Evolutionary conservation across 306 rosid species (phyloP), one percentile per base, ranked within the genome.

Genomic region (Ammopiptanthus mongolicus): DNA sequence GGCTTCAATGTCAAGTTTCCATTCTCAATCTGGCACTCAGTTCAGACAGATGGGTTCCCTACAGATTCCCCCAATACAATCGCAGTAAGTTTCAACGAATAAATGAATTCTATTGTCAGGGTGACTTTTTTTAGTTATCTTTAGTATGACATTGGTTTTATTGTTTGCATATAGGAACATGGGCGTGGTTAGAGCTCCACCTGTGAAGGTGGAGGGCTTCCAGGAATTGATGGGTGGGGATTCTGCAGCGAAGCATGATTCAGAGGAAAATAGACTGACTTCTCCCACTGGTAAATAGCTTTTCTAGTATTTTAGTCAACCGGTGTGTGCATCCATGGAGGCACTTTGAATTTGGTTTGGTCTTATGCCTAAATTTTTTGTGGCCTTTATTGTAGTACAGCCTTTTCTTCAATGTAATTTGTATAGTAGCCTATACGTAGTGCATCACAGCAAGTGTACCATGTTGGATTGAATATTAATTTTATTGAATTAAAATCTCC

Each of bases 171-270:
- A 86, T 83, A 94, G 98, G 94, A 94, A 82, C 83, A 57, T 58
- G 62, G 44, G 88, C 62, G 74, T 90, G 69, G 87, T 84, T 73
- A 83, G 98, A 82, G 91, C 98, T 33, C 97, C 88, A 5, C 98
- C 98, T 2, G 95, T 94, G 83, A 94, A 94, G 85, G 98, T 94
- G 17, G 98, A 90, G 78, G 98, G 93, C 53, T 94, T 94, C 83
- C 83, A 73, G 77, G 98, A 94, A 74, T 87, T 94, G 74, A 88
- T 94, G 95, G 98, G 98, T 28, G 96, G 93, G 31, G 96, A 88
- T 78, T 65, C 95, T 60, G 6, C 92, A n/a, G 34, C 91, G 2
- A 94, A 90, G 85, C 97, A 84, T 42, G 98, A 95, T 36, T 78
- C 96, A 0, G 98, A 95, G 5, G 97, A 95, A 80, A 86, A 76